These are phyloP conservation scores for Phycomyces nitens DNA, from an alignment of 192 early-diverging fungal species.

Conservation along the genomic window DNA sequence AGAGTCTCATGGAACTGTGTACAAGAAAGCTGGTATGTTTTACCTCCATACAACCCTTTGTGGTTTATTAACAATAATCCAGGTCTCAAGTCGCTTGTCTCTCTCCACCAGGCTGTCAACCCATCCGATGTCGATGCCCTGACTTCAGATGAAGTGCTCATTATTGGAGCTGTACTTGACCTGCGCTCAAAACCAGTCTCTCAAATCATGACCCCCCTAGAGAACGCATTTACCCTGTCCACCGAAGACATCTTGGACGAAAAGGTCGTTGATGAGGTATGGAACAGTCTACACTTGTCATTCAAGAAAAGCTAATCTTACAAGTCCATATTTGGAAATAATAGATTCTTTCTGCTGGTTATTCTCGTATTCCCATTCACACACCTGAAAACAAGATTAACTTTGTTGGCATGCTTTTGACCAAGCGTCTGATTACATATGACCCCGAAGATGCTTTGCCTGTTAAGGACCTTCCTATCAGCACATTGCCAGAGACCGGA, in stretches of 20 bases:
- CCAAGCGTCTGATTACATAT: slow-evolving; percentile 70
- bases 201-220: slow-evolving; percentile 69
- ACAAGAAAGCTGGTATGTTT: slow-evolving; percentile 60
- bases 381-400: slow-evolving; percentile 52
- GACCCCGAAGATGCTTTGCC: slow-evolving; percentile 67
- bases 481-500: slow-evolving; percentile 50
- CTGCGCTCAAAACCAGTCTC: slow-evolving; percentile 67
- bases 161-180: slow-evolving; percentile 75
- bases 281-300: neutral
- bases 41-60: neutral
- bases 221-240: slow-evolving; percentile 65
- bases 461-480: slow-evolving; percentile 55
- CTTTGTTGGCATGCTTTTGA: slow-evolving; percentile 76
- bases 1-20: slow-evolving; percentile 84
- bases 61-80: too few relatives aligned
- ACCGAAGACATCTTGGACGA: slow-evolving; percentile 60
- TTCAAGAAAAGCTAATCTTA: neutral
- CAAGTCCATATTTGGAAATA: slow-evolving; percentile 20
- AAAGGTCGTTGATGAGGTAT: slow-evolving; percentile 44
- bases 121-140: slow-evolving; percentile 56
- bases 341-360: slow-evolving; percentile 63
- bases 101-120: slow-evolving; percentile 64
- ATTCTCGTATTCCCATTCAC: slow-evolving; percentile 76
- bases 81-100: slow-evolving; percentile 76
- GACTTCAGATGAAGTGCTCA: slow-evolving; percentile 74